Conservation (phyloP, 768 basidiomycete genomes). For the Neoboletus magnificus region DNA sequence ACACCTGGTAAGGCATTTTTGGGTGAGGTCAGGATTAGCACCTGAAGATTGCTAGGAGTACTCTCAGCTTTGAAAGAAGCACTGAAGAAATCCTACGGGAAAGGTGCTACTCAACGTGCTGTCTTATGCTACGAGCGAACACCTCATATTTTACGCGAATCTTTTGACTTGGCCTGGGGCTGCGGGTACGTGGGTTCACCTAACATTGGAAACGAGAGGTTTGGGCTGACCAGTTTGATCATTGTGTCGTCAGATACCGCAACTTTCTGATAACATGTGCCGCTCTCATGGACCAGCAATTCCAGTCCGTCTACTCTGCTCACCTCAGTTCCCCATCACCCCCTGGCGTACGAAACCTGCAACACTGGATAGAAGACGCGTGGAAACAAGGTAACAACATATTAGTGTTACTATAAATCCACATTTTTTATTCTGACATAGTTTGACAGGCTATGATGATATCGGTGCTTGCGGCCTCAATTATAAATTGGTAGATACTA, state of each 20-base stretch:
- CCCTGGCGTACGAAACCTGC: constrained; percentile 73
- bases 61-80: constrained; percentile 60
- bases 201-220: constrained; percentile 1
- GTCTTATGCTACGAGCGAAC: constrained; percentile 60
- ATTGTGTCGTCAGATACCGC: constrained; percentile 55
- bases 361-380: constrained; percentile 76
- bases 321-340: constrained; percentile 53
- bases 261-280: constrained; percentile 81
- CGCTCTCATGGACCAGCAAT: constrained; percentile 62
- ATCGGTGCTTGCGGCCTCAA: constrained; percentile 64
- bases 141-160: constrained; percentile 56
- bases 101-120: constrained; percentile 50
- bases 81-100: constrained; percentile 48
- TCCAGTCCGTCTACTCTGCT: constrained; percentile 59
- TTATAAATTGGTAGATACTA: constrained; percentile 48
- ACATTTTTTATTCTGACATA: background rate
- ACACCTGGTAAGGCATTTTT: constrained; percentile 58
- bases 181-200: constrained; percentile 51
- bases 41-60: constrained; percentile 44
- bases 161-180: constrained; percentile 69
- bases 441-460: constrained; percentile 59
- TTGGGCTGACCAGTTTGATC: background rate
- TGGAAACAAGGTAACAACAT: constrained; percentile 59
- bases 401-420: background rate
- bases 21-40: constrained; percentile 1